phyloP scores from a whole-genome alignment of 1,139 yeast species.

The Zygoascus sp. region DNA sequence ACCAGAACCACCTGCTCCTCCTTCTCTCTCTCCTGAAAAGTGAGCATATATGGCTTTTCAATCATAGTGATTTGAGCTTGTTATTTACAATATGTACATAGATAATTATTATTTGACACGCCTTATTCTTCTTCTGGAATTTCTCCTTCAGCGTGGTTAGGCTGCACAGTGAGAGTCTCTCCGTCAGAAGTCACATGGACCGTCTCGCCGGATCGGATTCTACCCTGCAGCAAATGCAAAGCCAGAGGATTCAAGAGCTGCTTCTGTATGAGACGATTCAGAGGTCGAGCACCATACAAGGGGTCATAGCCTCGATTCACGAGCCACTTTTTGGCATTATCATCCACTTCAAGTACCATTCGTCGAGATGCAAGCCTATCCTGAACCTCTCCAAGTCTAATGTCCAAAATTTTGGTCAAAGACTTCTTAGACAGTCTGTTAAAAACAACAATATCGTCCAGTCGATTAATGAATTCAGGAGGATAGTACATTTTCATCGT shows the following conservation, averaged over 20 bases:
- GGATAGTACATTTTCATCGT: constrained; percentile 71
- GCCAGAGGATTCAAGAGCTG: constrained; percentile 83
- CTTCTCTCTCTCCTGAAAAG: constrained; percentile 1
- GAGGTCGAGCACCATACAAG: constrained; percentile 90
- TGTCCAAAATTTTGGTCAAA: constrained; percentile 72
- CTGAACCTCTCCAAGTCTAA: constrained; percentile 73
- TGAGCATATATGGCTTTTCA: not conserved
- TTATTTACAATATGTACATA: constrained; percentile 12
- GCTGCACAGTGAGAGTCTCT: constrained; percentile 40
- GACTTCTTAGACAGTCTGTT: constrained; percentile 77
- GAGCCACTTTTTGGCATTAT: constrained; percentile 64
- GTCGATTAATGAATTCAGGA: constrained; percentile 90
- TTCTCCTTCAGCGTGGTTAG: constrained; percentile 44
- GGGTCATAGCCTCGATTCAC: constrained; percentile 87
- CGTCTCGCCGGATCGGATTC: constrained; percentile 63
- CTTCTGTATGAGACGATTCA: constrained; percentile 84
- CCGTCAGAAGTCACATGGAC: constrained; percentile 45
- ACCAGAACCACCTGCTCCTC: constrained; percentile 15
- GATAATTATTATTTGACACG: not conserved
- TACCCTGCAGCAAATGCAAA: constrained; percentile 69
- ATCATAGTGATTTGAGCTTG: not conserved
- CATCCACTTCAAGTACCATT: constrained; percentile 55
- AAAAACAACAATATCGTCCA: constrained; percentile 86
- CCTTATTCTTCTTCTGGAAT: constrained; percentile 11
- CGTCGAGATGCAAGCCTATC: constrained; percentile 76